Evolutionary conservation across 176 grass and related monocot genomes (phyloP).

Genomic region (Themeda triandra): DNA sequence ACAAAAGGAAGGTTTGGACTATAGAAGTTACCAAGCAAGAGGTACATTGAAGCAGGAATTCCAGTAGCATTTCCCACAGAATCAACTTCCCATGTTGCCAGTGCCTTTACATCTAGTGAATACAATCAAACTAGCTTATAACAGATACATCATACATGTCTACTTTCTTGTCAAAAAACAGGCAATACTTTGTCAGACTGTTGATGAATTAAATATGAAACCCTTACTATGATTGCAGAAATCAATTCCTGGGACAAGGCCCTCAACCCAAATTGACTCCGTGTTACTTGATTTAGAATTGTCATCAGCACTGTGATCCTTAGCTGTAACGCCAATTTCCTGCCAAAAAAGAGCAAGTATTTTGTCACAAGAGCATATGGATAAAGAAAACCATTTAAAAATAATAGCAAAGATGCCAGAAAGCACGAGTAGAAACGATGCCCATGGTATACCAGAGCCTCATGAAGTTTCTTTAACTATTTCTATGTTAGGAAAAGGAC

Average conservation of each 20-base stretch:
- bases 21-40: conserved; percentile 71
- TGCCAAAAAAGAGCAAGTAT: conserved; percentile 21
- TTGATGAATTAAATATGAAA: neutral
- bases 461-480: neutral
- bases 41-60: conserved; percentile 86
- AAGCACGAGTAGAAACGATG: neutral
- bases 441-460: neutral
- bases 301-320: conserved; percentile 28
- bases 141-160: neutral
- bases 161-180: too few relatives aligned
- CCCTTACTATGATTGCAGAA: conserved; percentile 93
- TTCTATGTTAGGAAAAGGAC: neutral
- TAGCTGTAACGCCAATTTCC: conserved; percentile 38
- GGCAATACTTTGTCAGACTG: neutral
- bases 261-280: conserved; percentile 87
- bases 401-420: neutral
- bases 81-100: conserved; percentile 94
- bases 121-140: conserved; percentile 28
- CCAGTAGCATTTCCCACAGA: conserved; percentile 47
- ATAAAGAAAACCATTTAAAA: neutral
- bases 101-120: conserved; percentile 55
- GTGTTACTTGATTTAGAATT: conserved; percentile 36
- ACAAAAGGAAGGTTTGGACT: neutral
- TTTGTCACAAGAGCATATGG: neutral
- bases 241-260: conserved; percentile 88